phyloP scores from a whole-genome alignment of 352 stramenopile species.

The Globisporangium mamillatum region DNA sequence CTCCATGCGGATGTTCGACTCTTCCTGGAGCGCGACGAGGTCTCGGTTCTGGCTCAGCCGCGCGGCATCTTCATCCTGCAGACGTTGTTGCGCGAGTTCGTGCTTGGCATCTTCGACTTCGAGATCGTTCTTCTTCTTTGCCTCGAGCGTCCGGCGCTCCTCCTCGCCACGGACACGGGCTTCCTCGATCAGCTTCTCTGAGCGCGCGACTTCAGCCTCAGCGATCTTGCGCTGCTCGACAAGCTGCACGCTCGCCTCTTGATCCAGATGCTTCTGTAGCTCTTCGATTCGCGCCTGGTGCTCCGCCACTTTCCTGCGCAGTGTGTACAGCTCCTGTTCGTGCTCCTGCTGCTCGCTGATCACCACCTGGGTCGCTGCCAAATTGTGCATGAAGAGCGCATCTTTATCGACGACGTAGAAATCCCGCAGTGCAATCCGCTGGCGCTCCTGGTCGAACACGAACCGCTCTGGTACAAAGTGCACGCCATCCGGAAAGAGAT shows the following conservation, averaged over 20 bases:
- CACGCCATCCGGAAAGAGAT: conserved; percentile 68
- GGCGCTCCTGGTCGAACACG: conserved; percentile 42
- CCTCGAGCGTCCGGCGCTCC: conserved; percentile 48
- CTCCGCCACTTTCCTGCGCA: conserved; percentile 20
- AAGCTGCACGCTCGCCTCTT: conserved; percentile 64
- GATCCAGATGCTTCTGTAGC: conserved; percentile 49
- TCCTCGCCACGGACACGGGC: conserved; percentile 38
- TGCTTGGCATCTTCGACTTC: conserved; percentile 48
- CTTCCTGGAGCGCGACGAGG: conserved; percentile 58
- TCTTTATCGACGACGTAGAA: conserved; percentile 88
- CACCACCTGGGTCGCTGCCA: conserved; percentile 88
- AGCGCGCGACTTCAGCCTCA: conserved; percentile 30
- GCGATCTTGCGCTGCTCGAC: conserved; percentile 59
- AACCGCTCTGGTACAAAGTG: conserved; percentile 60
- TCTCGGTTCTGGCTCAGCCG: conserved; percentile 53
- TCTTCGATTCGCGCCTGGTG: conserved; percentile 39
- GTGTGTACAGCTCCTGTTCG: conserved; percentile 32
- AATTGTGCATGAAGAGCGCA: conserved; percentile 90
- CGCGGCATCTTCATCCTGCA: conserved; percentile 41
- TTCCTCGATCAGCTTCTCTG: conserved; percentile 45
- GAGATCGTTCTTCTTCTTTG: conserved; percentile 46
- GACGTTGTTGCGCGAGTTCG: conserved; percentile 42
- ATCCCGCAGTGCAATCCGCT: conserved; percentile 74
- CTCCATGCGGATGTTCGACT: conserved; percentile 56
- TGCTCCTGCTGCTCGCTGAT: conserved; percentile 37